Base-by-base conservation (phyloP, 2,329 filamentous ascomycete genomes). In the Fusarium bactridioides region DNA sequence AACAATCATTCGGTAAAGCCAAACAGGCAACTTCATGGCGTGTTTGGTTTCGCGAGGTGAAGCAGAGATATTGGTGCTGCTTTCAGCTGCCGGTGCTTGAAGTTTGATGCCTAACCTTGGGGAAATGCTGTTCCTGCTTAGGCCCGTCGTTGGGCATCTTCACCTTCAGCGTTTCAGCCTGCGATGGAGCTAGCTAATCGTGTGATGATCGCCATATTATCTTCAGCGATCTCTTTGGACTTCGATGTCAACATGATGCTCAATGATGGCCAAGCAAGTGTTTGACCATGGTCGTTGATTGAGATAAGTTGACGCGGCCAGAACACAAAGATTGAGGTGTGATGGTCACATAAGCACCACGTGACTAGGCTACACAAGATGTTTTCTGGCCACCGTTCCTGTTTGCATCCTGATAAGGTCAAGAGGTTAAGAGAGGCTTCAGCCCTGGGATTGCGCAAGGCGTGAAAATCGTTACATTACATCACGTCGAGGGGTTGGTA, bases 401-500 rank as follows among this genome's bases (percentile, higher is more conserved):
- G 16, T 10, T 9, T 50, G 5, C 9, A 18, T 3, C 7, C 11
- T 45, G 43, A 27, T 15, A 0, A 19, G 18, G 4, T 4, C 10
- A 0, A 19, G 43, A 19, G 13, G 11, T 15, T 21, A 4, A 8
- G 3, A 27, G 8, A 45, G 2, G 23, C 4, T 1, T 3, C 23
- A 21, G 18, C 15, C 3, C 4, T 10, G 25, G 25, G 25, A 25
- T 25, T 25, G 25, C 25, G 5, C 13, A 10, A 25, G 18, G 12
- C 5, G 9, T 5, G 13, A 10, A 19, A 27, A 16, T 53, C 5
- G 5, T 4, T 37, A 3, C 2, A 12, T 11, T 1, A 3, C 9
- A 51, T 19, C 5, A 4, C 9, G 4, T 25, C 2, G 8, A 2
- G 5, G 4, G 9, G 1, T 23, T 23, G 7, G 10, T 0, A 4